phyloP scores from a whole-genome alignment of 1,284 basidiomycete species.

The Thelephora terrestris region DNA sequence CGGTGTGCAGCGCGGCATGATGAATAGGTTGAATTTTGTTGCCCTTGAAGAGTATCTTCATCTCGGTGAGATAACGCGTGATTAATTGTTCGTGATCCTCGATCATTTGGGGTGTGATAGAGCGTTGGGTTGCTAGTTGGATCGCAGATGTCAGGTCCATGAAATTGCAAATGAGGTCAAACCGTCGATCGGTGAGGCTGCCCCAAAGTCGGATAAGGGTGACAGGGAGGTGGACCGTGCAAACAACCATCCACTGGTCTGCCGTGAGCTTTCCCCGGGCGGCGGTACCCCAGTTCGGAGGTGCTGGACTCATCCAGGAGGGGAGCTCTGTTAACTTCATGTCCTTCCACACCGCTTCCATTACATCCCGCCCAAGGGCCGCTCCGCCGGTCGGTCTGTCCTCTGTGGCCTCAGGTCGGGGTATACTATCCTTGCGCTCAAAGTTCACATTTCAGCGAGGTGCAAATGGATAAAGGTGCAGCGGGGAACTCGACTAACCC shows the following conservation, averaged over 20 bases:
- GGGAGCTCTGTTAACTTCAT: conserved; percentile 17
- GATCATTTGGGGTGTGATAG: conserved; percentile 15
- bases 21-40: conserved; percentile 20
- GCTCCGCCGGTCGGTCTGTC: too few relatives aligned
- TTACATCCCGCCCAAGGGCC: not conserved
- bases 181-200: conserved; percentile 4
- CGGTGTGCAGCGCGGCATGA: conserved; percentile 26
- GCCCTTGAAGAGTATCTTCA: conserved; percentile 17
- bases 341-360: conserved; percentile 9
- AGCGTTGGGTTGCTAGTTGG: conserved; percentile 17
- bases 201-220: conserved; percentile 24
- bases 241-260: conserved; percentile 23
- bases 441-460: too few relatives aligned
- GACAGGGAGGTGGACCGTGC: conserved; percentile 20
- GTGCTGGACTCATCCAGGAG: conserved; percentile 18
- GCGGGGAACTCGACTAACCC: not conserved
- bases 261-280: conserved; percentile 19
- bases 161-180: conserved; percentile 20
- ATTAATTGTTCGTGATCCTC: conserved; percentile 14
- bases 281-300: conserved; percentile 18
- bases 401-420: too few relatives aligned
- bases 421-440: too few relatives aligned
- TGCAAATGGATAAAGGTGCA: too few relatives aligned
- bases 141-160: conserved; percentile 22
- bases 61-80: conserved; percentile 14